Evolutionary conservation across 176 grass and related monocot genomes (phyloP).

Genomic region (Cocos nucifera): DNA sequence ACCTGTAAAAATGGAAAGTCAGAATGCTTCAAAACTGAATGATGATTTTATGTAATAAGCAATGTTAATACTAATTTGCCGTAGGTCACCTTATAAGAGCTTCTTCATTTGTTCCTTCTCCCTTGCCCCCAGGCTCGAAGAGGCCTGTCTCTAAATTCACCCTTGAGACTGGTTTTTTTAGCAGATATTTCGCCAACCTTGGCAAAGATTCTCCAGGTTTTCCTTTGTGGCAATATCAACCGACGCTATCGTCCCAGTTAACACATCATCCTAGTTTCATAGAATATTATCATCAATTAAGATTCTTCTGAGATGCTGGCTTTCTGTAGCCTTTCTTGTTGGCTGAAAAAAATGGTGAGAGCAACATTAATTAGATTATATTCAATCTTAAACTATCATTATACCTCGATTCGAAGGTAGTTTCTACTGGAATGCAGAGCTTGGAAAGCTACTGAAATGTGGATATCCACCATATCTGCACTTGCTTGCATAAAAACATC

Average conservation of each 20-base stretch:
- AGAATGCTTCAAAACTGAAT: too few species aligned
- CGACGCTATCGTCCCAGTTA: constrained; percentile 40
- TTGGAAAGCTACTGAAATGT: constrained; percentile 63
- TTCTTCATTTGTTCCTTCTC: constrained; percentile 50
- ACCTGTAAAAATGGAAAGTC: constrained; percentile 28
- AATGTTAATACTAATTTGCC: too few species aligned
- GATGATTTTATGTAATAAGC: too few species aligned
- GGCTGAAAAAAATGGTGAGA: too few species aligned
- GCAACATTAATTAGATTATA: too few species aligned
- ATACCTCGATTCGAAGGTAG: constrained; percentile 83
- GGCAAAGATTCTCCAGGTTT: constrained; percentile 62
- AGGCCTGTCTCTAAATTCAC: constrained; percentile 55
- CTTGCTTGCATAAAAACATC: constrained; percentile 77
- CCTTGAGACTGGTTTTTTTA: constrained; percentile 63
- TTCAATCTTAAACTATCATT: too few species aligned
- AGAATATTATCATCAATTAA: too few species aligned
- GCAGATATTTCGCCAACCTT: constrained; percentile 31
- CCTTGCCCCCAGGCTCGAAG: constrained; percentile 12
- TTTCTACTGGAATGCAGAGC: constrained; percentile 56
- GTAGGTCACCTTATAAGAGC: constrained; percentile 41
- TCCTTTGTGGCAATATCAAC: constrained; percentile 66
- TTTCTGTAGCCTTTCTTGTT: too few species aligned
- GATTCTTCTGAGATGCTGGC: too few species aligned
- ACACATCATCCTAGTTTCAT: too few species aligned
- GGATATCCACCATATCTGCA: constrained; percentile 85